Evolutionary conservation across 139 green algal genomes (phyloP).

Genomic region (Spirogloea muscicola): DNA sequence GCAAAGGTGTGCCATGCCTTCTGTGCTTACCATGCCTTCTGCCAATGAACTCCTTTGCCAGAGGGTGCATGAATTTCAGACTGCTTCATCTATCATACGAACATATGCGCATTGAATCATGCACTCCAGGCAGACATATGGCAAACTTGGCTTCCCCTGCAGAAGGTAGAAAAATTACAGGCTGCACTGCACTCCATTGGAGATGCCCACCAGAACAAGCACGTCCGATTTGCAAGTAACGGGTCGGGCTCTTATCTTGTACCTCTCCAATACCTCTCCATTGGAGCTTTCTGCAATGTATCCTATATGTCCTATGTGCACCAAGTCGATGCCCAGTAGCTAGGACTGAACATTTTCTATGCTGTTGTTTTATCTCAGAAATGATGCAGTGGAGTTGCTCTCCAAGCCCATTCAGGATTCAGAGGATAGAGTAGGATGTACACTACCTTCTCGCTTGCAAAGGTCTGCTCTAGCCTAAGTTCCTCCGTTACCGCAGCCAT

Average conservation of each 20-base stretch:
- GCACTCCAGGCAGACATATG: background rate
- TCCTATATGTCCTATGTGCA: too few species aligned
- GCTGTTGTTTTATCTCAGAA: too few species aligned
- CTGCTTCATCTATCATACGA: background rate
- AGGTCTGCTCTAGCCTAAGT: too few species aligned
- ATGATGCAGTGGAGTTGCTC: background rate
- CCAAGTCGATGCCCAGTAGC: too few species aligned
- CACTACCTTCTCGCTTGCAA: too few species aligned
- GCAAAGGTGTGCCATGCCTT: slow-evolving; percentile 55
- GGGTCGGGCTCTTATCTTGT: slow-evolving; percentile 71
- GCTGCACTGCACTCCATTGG: slow-evolving; percentile 81
- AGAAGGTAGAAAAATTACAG: slow-evolving; percentile 76
- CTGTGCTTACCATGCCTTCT: background rate
- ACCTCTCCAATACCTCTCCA: slow-evolving; percentile 1
- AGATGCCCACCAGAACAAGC: slow-evolving; percentile 47
- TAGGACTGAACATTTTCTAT: too few species aligned
- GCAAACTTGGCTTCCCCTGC: slow-evolving; percentile 20
- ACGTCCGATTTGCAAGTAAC: slow-evolving; percentile 75
- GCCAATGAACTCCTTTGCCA: background rate
- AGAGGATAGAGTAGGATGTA: background rate
- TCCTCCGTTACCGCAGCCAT: too few species aligned
- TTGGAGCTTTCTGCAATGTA: too few species aligned
- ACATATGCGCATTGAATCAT: background rate
- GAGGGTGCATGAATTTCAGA: background rate
- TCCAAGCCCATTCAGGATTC: background rate